Evolutionary conservation across 129 eudicot genomes (phyloP), one percentile per base, ranked within the genome.

Genomic region (Flaveria robusta): DNA sequence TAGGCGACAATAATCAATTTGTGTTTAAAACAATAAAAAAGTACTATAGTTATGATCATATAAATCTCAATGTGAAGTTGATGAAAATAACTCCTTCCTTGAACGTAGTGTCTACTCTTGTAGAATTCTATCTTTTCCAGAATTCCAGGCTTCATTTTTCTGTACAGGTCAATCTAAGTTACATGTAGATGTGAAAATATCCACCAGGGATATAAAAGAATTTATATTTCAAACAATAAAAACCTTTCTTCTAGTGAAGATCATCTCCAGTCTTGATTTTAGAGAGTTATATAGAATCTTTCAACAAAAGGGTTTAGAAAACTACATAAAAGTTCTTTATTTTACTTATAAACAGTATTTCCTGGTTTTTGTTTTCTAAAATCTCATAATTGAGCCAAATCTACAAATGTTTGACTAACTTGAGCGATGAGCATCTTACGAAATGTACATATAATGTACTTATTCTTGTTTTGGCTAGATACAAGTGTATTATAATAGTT

Each of bases 381-480:
- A 5, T 77, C 45, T 52, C 16, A 67, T 16, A 13, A 16, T n/a
- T 54, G 74, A 67, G 67, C 22, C 27, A n/a, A 72, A 23, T 73
- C 39, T 13, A 8, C 20, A 7, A 20, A 39, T 22, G 42, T 60
- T 74, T 39, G 42, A 74, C 45, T 7, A 31, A 24, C 60, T 20
- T 14, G 18, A 14, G 19, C 9, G 5, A 20, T 9, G 68, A 42
- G 56, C 23, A 74, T 41, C 41, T 73, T 56, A 22, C 58, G 41
- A 29, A 23, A 42, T 42, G 29, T 9, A 47, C 59, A 19, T 26
- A 74, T 29, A 16, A 45, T 47, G 50, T n/a, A 46, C 56, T 14
- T 34, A 10, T 52, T 51, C 18, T 42, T 24, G 2, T 42, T 24
- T 23, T 41, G 22, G 23, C 18, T n/a, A 41, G 34, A n/a, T 71